Percentiles rank a stretch among this genome's conserved stretches.
phyloP scores from a whole-genome alignment of 139 green algal species.

The Ettlia oleoabundans region DNA sequence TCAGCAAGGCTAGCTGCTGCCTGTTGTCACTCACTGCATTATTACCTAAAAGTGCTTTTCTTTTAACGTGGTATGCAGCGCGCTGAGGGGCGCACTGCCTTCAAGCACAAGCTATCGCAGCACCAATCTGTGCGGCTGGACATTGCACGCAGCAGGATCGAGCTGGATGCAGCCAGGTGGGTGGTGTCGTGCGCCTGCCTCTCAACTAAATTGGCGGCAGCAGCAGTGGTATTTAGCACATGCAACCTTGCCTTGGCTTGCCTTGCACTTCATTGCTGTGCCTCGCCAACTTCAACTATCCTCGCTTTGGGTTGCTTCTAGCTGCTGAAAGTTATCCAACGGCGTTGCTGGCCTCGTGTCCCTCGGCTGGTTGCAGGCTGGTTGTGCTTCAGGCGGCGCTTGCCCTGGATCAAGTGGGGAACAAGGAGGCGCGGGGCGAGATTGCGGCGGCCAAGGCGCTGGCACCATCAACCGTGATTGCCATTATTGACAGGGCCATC shows the following conservation, averaged over 20 bases:
- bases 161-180: constrained; percentile 60
- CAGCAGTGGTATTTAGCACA: too few relatives aligned
- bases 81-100: constrained; percentile 19
- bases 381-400: constrained; percentile 85
- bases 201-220: background rate
- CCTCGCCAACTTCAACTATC: too few relatives aligned
- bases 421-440: constrained; percentile 80
- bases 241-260: too few relatives aligned
- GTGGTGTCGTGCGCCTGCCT: background rate
- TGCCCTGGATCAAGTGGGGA: constrained; percentile 79
- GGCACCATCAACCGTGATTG: constrained; percentile 79
- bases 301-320: too few relatives aligned
- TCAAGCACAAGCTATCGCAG: constrained; percentile 57
- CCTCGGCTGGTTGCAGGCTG: too few relatives aligned
- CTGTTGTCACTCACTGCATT: too few relatives aligned
- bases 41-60: too few relatives aligned
- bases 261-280: too few relatives aligned
- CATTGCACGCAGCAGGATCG: constrained; percentile 61
- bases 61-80: background rate
- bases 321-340: too few relatives aligned
- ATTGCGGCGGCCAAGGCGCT: constrained; percentile 93
- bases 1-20: too few relatives aligned
- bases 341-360: too few relatives aligned
- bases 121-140: constrained; percentile 70
- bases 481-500: constrained; percentile 87